A percentile compares a stretch with the other conserved stretches of the same genome.
These are phyloP conservation scores for Chalciporus sp. DNA, from an alignment of 1,284 basidiomycete genomes.

Conservation along the genomic window DNA sequence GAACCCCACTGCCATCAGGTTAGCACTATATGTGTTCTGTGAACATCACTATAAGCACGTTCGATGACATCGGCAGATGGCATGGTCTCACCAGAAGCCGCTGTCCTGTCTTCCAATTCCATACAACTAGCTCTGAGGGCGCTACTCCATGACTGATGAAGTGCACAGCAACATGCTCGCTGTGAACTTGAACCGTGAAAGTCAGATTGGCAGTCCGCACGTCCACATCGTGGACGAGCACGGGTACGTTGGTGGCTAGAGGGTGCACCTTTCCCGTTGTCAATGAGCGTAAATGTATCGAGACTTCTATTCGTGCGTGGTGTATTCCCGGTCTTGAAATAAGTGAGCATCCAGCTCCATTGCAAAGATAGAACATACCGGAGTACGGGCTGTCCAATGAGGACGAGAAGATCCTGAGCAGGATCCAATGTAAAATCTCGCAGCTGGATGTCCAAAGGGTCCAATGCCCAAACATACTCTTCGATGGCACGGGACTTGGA, in stretches of 20 bases:
- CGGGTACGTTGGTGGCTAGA: constrained; percentile 37
- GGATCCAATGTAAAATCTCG: constrained; percentile 68
- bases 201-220: constrained; percentile 27
- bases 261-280: constrained; percentile 51
- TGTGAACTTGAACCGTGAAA: constrained; percentile 52
- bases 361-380: constrained; percentile 26
- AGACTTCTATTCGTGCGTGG: constrained; percentile 19
- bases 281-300: constrained; percentile 49
- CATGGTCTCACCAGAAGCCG: constrained; percentile 44
- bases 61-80: background rate
- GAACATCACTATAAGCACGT: constrained; percentile 7
- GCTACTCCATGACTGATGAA: constrained; percentile 35
- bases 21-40: constrained; percentile 38
- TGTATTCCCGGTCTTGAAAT: constrained; percentile 17
- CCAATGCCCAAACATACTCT: constrained; percentile 49
- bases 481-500: constrained; percentile 49
- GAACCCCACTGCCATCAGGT: constrained; percentile 49
- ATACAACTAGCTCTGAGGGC: constrained; percentile 52
- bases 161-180: constrained; percentile 50
- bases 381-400: constrained; percentile 43
- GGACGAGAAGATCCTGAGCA: constrained; percentile 58
- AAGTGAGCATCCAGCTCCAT: constrained; percentile 1
- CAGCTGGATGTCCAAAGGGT: constrained; percentile 40
- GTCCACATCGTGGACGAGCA: constrained; percentile 37
- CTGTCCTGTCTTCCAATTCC: constrained; percentile 61